These are phyloP conservation scores for Zelonia costaricensis DNA, from an alignment of 208 protist species.

Conservation along the genomic window DNA sequence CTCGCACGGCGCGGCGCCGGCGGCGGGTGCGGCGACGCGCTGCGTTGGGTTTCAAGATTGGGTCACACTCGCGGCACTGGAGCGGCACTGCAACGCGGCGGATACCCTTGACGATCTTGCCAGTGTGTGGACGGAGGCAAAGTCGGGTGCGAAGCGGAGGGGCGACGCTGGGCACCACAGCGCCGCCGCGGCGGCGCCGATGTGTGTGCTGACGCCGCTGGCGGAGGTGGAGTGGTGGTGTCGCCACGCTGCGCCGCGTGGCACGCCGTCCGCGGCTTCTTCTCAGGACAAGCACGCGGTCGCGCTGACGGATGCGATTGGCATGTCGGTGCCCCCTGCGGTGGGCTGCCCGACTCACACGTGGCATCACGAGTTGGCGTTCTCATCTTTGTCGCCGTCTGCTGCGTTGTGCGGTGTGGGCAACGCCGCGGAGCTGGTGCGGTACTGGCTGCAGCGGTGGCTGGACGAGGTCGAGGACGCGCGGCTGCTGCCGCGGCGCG, in stretches of 20 bases:
- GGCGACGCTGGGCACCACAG: too few relatives aligned
- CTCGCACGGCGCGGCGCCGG: neutral
- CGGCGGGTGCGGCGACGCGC: neutral
- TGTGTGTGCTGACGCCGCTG: constrained; percentile 15
- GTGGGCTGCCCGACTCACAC: constrained; percentile 11
- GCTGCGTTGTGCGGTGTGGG: neutral
- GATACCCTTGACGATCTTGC: too few relatives aligned
- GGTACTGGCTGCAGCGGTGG: constrained; percentile 22
- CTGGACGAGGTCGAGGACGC: constrained; percentile 11
- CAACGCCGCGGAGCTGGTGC: neutral
- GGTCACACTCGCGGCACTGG: neutral
- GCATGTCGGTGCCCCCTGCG: constrained; percentile 10
- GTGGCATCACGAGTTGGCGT: neutral
- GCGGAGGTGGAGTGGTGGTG: constrained; percentile 30
- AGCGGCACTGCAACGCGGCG: neutral
- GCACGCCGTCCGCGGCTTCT: neutral
- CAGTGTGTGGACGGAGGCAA: neutral
- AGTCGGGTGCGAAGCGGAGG: neutral
- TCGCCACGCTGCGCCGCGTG: neutral
- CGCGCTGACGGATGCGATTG: neutral
- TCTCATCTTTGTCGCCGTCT: neutral
- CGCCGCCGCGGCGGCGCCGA: neutral
- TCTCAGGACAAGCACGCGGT: neutral
- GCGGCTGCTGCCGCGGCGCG: neutral
- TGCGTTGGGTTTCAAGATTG: too few relatives aligned